A percentile compares a stretch with the other conserved stretches of the same genome.
phyloP scores from a whole-genome alignment of 441 rosid species.

The Pelargonium cotyledonis region DNA sequence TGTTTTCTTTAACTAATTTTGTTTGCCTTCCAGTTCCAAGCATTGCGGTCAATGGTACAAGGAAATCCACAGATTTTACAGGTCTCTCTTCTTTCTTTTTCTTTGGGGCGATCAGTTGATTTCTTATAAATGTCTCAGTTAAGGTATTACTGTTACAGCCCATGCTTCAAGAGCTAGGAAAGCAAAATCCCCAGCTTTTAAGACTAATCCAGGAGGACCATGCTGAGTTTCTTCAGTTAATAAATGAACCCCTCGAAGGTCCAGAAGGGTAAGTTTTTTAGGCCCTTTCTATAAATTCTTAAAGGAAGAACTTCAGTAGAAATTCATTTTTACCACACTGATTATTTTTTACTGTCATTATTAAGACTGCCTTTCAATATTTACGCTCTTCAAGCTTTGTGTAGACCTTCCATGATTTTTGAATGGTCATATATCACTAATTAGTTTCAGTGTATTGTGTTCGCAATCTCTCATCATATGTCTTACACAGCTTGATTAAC shows the following conservation, averaged over 20 bases:
- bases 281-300: background rate
- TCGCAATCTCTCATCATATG: too few species aligned
- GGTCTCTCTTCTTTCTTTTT: conserved; percentile 30
- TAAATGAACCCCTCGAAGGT: conserved; percentile 85
- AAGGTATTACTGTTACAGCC: conserved; percentile 55
- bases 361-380: background rate
- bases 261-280: conserved; percentile 71
- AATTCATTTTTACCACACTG: background rate
- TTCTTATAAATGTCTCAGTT: conserved; percentile 6
- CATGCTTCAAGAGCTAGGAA: conserved; percentile 98
- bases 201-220: conserved; percentile 88
- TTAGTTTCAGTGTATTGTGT: too few species aligned
- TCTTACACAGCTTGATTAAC: too few species aligned
- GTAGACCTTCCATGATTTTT: background rate
- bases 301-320: background rate
- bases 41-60: conserved; percentile 88
- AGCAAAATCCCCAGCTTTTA: conserved; percentile 89
- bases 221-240: conserved; percentile 82
- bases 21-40: conserved; percentile 60
- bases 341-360: background rate
- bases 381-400: too few species aligned
- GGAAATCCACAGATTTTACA: conserved; percentile 94
- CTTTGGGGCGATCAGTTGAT: background rate
- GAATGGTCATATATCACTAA: background rate
- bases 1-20: conserved; percentile 6